phyloP scores from a whole-genome alignment of 305 asterid genomes.

The Fraxinus paxiana region DNA sequence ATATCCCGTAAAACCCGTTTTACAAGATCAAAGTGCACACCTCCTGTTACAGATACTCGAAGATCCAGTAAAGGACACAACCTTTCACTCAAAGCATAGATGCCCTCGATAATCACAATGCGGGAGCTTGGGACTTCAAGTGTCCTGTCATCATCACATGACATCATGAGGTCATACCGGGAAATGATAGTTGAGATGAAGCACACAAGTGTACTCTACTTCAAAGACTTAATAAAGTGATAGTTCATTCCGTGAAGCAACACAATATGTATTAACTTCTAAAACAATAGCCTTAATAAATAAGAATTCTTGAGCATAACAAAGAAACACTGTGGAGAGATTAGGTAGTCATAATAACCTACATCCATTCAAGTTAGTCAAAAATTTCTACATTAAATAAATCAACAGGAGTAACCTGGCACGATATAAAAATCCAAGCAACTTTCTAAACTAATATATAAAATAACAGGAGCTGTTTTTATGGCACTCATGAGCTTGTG shows the following conservation, averaged over 20 bases:
- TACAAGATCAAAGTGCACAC: slow-evolving; percentile 98
- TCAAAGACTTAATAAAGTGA: slow-evolving; percentile 1
- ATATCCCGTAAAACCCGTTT: slow-evolving; percentile 96
- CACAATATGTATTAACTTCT: background rate
- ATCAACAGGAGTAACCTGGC: slow-evolving; percentile 4
- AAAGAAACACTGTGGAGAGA: background rate
- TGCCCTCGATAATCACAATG: slow-evolving; percentile 89
- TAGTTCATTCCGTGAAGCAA: slow-evolving; percentile 10
- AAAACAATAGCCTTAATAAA: background rate
- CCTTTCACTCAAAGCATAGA: slow-evolving; percentile 89
- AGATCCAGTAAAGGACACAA: slow-evolving; percentile 84
- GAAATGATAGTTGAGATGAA: slow-evolving; percentile 9
- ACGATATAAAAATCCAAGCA: slow-evolving; percentile 5
- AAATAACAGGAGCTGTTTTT: background rate
- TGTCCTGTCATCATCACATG: slow-evolving; percentile 54
- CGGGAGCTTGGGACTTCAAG: slow-evolving; percentile 94
- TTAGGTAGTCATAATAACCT: background rate
- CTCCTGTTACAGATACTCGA: slow-evolving; percentile 93
- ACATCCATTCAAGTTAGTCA: slow-evolving; percentile 9
- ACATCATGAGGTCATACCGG: slow-evolving; percentile 27
- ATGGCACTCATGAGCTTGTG: background rate
- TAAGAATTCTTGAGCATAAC: background rate
- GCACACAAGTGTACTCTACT: slow-evolving; percentile 11
- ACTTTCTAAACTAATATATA: slow-evolving; percentile 9
- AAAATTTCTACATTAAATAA: slow-evolving; percentile 6